Conservation (phyloP, 306 rosid genomes). For the Cicer bijugum region DNA sequence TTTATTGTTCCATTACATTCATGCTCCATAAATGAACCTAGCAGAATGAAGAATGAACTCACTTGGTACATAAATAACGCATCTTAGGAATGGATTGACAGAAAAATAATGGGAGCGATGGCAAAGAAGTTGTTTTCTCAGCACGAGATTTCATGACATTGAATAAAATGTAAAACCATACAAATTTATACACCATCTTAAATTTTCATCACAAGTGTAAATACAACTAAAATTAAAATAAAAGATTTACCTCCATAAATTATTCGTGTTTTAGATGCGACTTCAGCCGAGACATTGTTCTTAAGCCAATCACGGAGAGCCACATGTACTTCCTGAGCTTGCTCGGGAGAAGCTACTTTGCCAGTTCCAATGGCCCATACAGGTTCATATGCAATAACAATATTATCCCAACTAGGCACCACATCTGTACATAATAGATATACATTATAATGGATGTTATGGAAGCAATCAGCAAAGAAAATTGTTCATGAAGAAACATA, state of each 20-base stretch:
- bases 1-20: background rate
- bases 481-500: slow-evolving; percentile 21
- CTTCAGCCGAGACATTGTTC: slow-evolving; percentile 79
- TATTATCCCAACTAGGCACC: slow-evolving; percentile 89
- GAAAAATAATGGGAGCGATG: background rate
- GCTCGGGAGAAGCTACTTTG: slow-evolving; percentile 92
- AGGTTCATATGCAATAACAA: slow-evolving; percentile 97
- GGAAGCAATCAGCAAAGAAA: slow-evolving; percentile 39
- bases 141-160: background rate
- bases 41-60: slow-evolving; percentile 3
- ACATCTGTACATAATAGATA: slow-evolving; percentile 64
- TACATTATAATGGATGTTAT: slow-evolving; percentile 4
- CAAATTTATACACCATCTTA: slow-evolving; percentile 11
- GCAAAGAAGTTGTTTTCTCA: slow-evolving; percentile 4
- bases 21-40: background rate
- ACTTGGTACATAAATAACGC: background rate
- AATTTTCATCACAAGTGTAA: slow-evolving; percentile 27
- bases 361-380: slow-evolving; percentile 99
- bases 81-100: background rate
- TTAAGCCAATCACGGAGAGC: slow-evolving; percentile 95
- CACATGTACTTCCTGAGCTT: slow-evolving; percentile 97
- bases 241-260: slow-evolving; percentile 86
- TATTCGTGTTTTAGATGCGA: slow-evolving; percentile 89
- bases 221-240: slow-evolving; percentile 35
- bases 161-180: slow-evolving; percentile 10